phyloP scores from a whole-genome alignment of 139 green algal genomes.

The Axilococcus clingmanii region DNA sequence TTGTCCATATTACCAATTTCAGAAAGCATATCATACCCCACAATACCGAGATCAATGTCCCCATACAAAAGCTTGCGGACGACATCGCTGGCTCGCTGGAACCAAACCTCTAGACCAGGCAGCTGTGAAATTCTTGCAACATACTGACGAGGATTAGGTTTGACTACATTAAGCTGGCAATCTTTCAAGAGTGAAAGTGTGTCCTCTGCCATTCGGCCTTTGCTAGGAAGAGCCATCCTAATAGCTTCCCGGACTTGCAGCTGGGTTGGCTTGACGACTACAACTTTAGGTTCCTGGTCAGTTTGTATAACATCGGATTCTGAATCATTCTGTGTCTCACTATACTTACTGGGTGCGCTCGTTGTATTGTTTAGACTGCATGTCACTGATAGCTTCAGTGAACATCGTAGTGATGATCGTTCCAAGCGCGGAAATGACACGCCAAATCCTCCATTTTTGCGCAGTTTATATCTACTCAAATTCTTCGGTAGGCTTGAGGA shows the following conservation, averaged over 20 bases:
- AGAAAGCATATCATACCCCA: constrained; percentile 92
- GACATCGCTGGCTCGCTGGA: constrained; percentile 91
- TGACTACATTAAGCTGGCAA: constrained; percentile 86
- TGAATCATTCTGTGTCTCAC: neutral
- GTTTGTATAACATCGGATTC: neutral
- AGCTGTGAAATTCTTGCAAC: constrained; percentile 85
- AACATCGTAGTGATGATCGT: no score
- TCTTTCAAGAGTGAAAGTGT: constrained; percentile 87
- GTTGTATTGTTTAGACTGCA: constrained; percentile 29
- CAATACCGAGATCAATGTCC: constrained; percentile 96
- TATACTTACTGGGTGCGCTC: constrained; percentile 2
- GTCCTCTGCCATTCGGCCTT: constrained; percentile 98
- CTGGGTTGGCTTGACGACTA: constrained; percentile 11
- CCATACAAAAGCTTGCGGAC: constrained; percentile 86
- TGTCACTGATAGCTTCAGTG: no score
- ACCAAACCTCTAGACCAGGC: constrained; percentile 93
- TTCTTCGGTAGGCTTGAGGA: no score
- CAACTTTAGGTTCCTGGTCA: neutral
- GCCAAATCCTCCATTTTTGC: no score
- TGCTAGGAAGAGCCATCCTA: constrained; percentile 85
- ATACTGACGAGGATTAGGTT: constrained; percentile 97
- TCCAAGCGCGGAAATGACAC: neutral
- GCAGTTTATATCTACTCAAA: no score
- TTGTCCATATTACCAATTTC: constrained; percentile 63
- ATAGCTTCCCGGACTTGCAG: constrained; percentile 24